Evolutionary conservation across 1,139 yeast genomes (phyloP), one percentile per base, ranked within the genome.

Genomic region (Blastobotrys illinoisensis): DNA sequence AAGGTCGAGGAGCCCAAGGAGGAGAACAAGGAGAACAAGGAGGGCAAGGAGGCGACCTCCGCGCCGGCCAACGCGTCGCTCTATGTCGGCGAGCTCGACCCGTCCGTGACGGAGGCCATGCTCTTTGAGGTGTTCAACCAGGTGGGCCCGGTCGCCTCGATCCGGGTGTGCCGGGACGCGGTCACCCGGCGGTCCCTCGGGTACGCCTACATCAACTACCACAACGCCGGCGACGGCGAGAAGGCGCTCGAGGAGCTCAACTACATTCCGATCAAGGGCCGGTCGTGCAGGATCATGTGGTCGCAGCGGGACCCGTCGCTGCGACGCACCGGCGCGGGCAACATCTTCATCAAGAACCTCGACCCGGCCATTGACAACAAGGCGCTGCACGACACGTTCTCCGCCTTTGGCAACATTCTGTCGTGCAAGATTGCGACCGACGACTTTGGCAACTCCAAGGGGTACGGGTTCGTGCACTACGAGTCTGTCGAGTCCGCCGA

Each of bases 231-330:
- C 62, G 97, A 95, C 72, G 99, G 97, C 70, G 93, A 87, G 77
- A 85, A 82, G 71, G 99, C 99, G 63, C 80, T 93, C 73, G 96
- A 90, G 72, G 95, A 90, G 76, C 83, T 95, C 77, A 95, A 93
- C 88, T 93, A 93, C 79, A 77, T 90, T 60, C 85, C 84, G 69
- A 85, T 93, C 77, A 93, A 91, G 77, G 98, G 97, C 71, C 90
- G 88, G 71, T 93, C 97, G 68, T 90, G 98, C 79, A 91, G 99
- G 78, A 93, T 93, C 79, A 95, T 95, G 99, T 91, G 98, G 97
- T 90, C 98, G 64, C 99, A 95, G 81, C 89, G 99, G 79, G 98
- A 93, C 74, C 99, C 99, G 62, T 83, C 97, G 62, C 76, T 86
- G 68, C 88, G 99, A 82, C 89, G 88, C 81, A 86, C 87, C 71